These are phyloP conservation scores for Trichodelitschia bisporula DNA, from an alignment of 495 filamentous ascomycete species.

Conservation along the genomic window DNA sequence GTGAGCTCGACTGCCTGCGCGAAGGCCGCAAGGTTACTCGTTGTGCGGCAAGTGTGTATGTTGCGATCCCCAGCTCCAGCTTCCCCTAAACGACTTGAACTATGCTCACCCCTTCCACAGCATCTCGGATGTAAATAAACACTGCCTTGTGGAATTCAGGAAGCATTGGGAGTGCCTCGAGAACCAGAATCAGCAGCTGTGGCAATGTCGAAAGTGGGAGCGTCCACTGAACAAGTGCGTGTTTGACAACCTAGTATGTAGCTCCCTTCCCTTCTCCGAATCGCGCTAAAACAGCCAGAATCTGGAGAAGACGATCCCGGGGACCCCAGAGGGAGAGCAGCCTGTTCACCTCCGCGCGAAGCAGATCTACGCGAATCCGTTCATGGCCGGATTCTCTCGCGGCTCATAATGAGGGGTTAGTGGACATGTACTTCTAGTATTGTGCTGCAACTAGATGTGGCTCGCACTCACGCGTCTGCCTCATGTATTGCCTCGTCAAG, in stretches of 20 bases:
- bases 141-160: slow-evolving; percentile 76
- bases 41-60: slow-evolving; percentile 90
- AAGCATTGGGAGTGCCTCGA: slow-evolving; percentile 88
- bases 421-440: no score
- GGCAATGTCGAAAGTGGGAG: slow-evolving; percentile 62
- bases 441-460: no score
- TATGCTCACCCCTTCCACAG: slow-evolving; percentile 20
- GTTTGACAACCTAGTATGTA: slow-evolving; percentile 74
- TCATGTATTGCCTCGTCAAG: no score
- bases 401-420: no score
- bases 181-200: slow-evolving; percentile 89
- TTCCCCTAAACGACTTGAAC: background rate
- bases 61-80: slow-evolving; percentile 10
- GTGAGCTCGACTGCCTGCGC: slow-evolving; percentile 84
- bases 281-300: slow-evolving; percentile 27
- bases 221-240: slow-evolving; percentile 77
- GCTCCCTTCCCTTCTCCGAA: background rate
- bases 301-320: slow-evolving; percentile 76
- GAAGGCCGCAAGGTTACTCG: slow-evolving; percentile 90
- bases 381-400: no score
- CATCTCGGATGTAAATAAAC: slow-evolving; percentile 84
- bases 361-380: slow-evolving; percentile 44
- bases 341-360: slow-evolving; percentile 63
- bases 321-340: slow-evolving; percentile 43
- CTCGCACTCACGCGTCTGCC: no score